Evolutionary conservation across 2,329 filamentous ascomycete genomes (phyloP).

Genomic region (Xylariaceae sp.): DNA sequence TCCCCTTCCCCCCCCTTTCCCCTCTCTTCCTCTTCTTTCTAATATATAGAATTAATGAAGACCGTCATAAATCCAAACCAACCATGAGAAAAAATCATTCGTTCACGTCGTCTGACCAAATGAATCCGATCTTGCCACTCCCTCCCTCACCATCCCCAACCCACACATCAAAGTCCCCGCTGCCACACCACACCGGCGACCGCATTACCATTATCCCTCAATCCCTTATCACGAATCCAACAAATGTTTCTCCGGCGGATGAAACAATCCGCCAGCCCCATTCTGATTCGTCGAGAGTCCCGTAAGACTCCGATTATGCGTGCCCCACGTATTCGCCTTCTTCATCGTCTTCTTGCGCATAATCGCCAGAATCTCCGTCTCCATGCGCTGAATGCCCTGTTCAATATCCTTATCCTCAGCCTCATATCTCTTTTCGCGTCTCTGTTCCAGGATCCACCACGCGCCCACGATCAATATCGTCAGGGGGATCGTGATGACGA

Average conservation of each 20-base stretch:
- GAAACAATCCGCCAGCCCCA: background rate
- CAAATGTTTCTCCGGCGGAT: conserved; percentile 9
- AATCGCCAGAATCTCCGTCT: conserved; percentile 51
- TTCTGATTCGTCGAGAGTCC: background rate
- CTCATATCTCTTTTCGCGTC: conserved; percentile 44
- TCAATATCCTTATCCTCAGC: conserved; percentile 49
- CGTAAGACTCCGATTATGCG: conserved; percentile 19
- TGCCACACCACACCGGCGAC: background rate
- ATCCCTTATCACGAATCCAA: background rate
- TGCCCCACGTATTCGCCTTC: conserved; percentile 51
- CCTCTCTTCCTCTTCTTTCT: background rate
- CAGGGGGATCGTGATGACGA: conserved; percentile 54
- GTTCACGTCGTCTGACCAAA: conserved; percentile 1
- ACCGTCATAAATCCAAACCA: background rate
- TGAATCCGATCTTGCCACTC: background rate
- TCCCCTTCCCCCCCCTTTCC: background rate
- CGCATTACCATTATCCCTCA: background rate
- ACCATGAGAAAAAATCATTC: background rate
- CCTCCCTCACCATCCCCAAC: no score
- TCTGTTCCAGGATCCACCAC: conserved; percentile 52
- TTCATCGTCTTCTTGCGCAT: conserved; percentile 54
- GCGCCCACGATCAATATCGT: conserved; percentile 49
- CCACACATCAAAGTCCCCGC: background rate
- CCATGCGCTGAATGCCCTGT: conserved; percentile 51
- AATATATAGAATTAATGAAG: background rate